Percentiles rank a stretch among this genome's conserved stretches.
These are phyloP conservation scores for Lachnellula hyalina DNA, from an alignment of 2,329 filamentous ascomycete genomes.

Conservation along the genomic window DNA sequence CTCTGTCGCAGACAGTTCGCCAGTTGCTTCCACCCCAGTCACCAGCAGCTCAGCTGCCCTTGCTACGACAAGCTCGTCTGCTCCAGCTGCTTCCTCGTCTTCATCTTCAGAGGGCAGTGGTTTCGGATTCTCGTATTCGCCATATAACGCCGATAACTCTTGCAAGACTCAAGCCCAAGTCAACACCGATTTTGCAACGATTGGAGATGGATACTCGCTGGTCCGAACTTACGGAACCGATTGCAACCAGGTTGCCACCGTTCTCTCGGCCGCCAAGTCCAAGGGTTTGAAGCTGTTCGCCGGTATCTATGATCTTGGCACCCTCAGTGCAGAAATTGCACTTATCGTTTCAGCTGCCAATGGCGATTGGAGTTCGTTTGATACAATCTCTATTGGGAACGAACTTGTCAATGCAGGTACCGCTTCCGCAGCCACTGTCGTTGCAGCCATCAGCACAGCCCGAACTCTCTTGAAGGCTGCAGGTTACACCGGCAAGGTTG, in stretches of 20 bases:
- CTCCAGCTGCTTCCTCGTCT: conserved; percentile 3
- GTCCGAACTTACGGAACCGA: conserved; percentile 77
- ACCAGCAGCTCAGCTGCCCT: neutral
- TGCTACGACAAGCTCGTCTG: neutral
- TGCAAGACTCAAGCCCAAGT: conserved; percentile 66
- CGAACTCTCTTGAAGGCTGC: conserved; percentile 51
- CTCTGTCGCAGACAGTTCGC: conserved; percentile 1
- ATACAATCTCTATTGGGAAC: conserved; percentile 74
- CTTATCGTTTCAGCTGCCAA: conserved; percentile 54
- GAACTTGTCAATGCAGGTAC: conserved; percentile 67
- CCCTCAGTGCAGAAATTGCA: conserved; percentile 51
- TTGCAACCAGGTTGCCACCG: conserved; percentile 64
- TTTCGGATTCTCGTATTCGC: conserved; percentile 52
- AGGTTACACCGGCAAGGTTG: conserved; percentile 68
- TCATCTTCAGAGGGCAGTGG: conserved; percentile 13
- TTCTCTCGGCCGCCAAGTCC: conserved; percentile 57
- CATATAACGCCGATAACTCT: conserved; percentile 48
- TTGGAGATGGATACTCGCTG: conserved; percentile 50
- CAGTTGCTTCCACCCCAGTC: neutral
- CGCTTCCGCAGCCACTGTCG: conserved; percentile 48
- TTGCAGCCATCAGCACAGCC: conserved; percentile 52
- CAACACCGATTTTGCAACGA: conserved; percentile 54
- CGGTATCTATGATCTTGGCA: conserved; percentile 62
- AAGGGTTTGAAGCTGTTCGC: conserved; percentile 66
- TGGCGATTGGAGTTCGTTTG: conserved; percentile 62